Percentiles rank a stretch among this genome's conserved stretches.
Conservation (phyloP, 31 red algal genomes). For the Asparagopsis taxiformis region DNA sequence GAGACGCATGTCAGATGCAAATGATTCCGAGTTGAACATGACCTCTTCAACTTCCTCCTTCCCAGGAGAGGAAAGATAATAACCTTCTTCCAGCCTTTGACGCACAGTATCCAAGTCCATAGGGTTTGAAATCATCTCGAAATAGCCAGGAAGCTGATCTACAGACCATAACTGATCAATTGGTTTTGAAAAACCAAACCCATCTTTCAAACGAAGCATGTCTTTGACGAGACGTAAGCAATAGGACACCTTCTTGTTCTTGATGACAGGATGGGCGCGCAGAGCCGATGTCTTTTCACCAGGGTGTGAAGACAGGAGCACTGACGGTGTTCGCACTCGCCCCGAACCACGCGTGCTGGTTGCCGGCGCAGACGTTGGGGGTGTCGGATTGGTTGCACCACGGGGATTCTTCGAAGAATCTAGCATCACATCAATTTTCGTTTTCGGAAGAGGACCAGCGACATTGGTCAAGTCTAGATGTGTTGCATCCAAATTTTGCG, state of each 20-base stretch:
- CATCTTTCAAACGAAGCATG: conserved; percentile 86
- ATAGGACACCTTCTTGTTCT: conserved; percentile 59
- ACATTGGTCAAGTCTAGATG: background rate
- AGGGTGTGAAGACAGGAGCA: conserved; percentile 57
- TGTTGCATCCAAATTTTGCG: background rate
- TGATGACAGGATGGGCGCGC: conserved; percentile 7
- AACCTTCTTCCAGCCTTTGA: conserved; percentile 67
- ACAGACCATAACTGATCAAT: conserved; percentile 75
- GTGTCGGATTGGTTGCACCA: conserved; percentile 1
- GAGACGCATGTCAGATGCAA: conserved; percentile 74
- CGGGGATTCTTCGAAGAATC: conserved; percentile 2
- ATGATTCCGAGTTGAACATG: conserved; percentile 61
- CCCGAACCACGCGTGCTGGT: conserved; percentile 29
- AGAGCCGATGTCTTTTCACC: conserved; percentile 38
- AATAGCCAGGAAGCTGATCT: conserved; percentile 87
- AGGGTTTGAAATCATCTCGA: conserved; percentile 76
- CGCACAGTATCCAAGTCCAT: conserved; percentile 95
- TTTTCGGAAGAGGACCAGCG: background rate
- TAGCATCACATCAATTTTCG: conserved; percentile 15
- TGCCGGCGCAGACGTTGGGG: conserved; percentile 22
- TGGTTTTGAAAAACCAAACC: conserved; percentile 80
- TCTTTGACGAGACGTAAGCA: conserved; percentile 81
- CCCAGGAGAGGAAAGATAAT: conserved; percentile 43
- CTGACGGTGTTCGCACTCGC: conserved; percentile 57
- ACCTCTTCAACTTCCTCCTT: conserved; percentile 49